Evolutionary conservation across 257 asterid species (phyloP).

Genomic region (Echites panduratus): DNA sequence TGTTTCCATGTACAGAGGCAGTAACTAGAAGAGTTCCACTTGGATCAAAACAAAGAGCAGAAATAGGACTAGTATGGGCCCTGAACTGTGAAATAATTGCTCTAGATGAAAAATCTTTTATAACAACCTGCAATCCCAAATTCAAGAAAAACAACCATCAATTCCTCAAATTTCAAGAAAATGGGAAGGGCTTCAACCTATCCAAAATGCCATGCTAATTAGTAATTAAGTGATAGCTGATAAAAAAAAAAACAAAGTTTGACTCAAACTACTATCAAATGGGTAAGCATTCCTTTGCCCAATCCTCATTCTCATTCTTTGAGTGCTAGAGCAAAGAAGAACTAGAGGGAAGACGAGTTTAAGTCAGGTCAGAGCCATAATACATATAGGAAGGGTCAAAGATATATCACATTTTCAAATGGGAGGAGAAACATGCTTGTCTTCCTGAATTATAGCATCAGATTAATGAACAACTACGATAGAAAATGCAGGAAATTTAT

Average conservation of each 20-base stretch:
- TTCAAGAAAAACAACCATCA: constrained; percentile 9
- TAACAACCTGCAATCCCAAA: constrained; percentile 29
- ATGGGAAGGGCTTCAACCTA: neutral
- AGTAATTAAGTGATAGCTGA: neutral
- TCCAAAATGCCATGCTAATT: neutral
- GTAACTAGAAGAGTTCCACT: constrained; percentile 53
- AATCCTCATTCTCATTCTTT: neutral
- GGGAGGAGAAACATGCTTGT: neutral
- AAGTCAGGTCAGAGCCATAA: neutral
- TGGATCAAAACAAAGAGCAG: constrained; percentile 47
- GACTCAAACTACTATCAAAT: neutral
- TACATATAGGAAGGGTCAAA: neutral
- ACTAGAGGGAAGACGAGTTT: neutral
- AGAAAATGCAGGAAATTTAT: neutral
- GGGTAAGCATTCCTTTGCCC: neutral
- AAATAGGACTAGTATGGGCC: constrained; percentile 43
- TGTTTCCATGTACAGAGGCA: constrained; percentile 45
- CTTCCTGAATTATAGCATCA: neutral
- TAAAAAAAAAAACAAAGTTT: neutral
- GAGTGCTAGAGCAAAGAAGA: neutral
- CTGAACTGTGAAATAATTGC: constrained; percentile 41
- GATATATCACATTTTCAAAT: neutral
- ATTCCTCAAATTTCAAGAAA: neutral
- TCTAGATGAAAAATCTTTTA: constrained; percentile 38
- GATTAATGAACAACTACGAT: neutral